These are phyloP conservation scores for Grosmannia huntii DNA, from an alignment of 2,329 filamentous ascomycete species.

Conservation along the genomic window DNA sequence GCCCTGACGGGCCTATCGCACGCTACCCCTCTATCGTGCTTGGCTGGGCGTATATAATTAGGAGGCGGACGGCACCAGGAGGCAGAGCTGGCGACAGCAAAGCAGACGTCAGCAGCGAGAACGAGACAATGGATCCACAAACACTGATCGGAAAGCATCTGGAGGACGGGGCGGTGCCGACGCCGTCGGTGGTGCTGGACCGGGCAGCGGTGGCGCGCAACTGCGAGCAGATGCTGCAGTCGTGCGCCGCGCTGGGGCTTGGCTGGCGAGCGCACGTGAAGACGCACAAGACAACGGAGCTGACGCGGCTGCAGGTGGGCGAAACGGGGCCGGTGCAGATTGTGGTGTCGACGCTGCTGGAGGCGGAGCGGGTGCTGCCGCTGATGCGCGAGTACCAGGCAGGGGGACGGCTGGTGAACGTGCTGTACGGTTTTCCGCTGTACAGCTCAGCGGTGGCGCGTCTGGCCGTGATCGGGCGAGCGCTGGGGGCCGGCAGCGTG, in stretches of 20 bases:
- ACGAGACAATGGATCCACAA: constrained; percentile 2
- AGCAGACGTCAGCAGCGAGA: neutral
- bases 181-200: constrained; percentile 58
- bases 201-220: constrained; percentile 52
- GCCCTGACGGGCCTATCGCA: neutral
- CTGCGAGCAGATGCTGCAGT: constrained; percentile 58
- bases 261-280: constrained; percentile 70
- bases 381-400: constrained; percentile 45
- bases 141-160: constrained; percentile 43
- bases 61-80: neutral
- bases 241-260: constrained; percentile 44
- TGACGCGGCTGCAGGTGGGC: constrained; percentile 12
- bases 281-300: constrained; percentile 50
- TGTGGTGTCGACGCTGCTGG: constrained; percentile 61
- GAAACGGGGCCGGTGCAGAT: constrained; percentile 36
- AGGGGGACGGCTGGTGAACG: constrained; percentile 43
- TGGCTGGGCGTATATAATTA: neutral
- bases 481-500: constrained; percentile 43
- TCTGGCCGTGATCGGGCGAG: constrained; percentile 40
- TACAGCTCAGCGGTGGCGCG: constrained; percentile 47
- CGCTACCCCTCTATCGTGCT: neutral
- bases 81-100: neutral
- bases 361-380: constrained; percentile 54
- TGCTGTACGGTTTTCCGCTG: constrained; percentile 61
- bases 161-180: constrained; percentile 40